A percentile compares a stretch with the other conserved stretches of the same genome.
Conservation (phyloP, 108 stramenopile species). For the Nitzschia putrida region DNA sequence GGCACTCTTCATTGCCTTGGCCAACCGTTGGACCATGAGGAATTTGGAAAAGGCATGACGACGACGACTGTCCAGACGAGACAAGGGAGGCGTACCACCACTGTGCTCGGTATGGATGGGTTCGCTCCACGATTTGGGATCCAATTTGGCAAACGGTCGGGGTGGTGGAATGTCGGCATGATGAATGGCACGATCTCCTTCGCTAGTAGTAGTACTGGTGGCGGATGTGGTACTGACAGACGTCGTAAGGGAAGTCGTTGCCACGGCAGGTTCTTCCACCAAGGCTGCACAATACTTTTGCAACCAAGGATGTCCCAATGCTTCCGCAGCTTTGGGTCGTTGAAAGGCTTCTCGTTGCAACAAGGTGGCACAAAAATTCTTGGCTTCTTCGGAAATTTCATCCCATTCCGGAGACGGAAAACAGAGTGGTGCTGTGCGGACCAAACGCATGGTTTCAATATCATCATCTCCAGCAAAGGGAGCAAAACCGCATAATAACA, state of each 20-base stretch:
- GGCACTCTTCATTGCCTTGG: conserved; percentile 10
- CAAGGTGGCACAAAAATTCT: conserved; percentile 47
- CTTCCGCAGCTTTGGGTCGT: conserved; percentile 47
- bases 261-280: conserved; percentile 2
- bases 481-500: conserved; percentile 64
- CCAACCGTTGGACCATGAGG: conserved; percentile 13
- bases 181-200: too few species aligned
- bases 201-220: too few species aligned
- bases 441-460: conserved; percentile 16
- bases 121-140: neutral
- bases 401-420: conserved; percentile 52
- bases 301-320: conserved; percentile 54
- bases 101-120: neutral
- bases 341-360: conserved; percentile 40
- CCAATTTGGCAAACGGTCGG: neutral
- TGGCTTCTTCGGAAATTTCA: conserved; percentile 39
- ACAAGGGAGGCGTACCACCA: neutral
- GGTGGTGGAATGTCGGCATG: neutral
- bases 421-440: conserved; percentile 14
- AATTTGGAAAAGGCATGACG: conserved; percentile 27
- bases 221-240: too few species aligned
- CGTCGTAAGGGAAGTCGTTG: too few species aligned
- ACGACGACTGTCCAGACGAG: conserved; percentile 2
- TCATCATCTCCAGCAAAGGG: conserved; percentile 59
- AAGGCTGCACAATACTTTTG: conserved; percentile 10